phyloP scores from a whole-genome alignment of 495 filamentous ascomycete species.

The Aspergillus heteromorphus region DNA sequence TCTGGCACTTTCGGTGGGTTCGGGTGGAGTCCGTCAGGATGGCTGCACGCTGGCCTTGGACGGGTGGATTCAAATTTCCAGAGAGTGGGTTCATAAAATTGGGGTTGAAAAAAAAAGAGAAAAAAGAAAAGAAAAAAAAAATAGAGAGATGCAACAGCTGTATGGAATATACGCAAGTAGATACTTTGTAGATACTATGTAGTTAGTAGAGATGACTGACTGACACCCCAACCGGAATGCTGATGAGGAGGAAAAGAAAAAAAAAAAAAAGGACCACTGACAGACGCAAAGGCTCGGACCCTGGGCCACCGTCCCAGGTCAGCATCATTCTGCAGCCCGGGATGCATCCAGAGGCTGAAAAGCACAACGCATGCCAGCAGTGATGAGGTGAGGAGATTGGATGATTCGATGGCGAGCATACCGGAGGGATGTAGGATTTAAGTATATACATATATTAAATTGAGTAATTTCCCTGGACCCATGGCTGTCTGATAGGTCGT shows the following conservation, averaged over 20 bases:
- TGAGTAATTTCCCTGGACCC: no score
- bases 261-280: no score
- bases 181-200: neutral
- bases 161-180: no score
- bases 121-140: neutral
- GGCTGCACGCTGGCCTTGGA: constrained; percentile 4
- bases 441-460: neutral
- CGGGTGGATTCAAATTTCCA: neutral
- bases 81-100: neutral
- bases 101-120: neutral
- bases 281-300: neutral
- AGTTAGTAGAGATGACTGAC: no score
- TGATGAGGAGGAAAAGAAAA: no score
- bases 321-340: constrained; percentile 12
- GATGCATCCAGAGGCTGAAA: constrained; percentile 16
- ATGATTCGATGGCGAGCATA: neutral
- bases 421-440: neutral
- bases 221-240: neutral
- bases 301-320: neutral
- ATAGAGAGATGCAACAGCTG: no score
- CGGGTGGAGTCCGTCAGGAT: constrained; percentile 9
- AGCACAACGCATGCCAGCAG: neutral
- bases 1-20: constrained; percentile 19
- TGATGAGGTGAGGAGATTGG: neutral
- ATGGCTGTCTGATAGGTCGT: neutral